Evolutionary conservation across 176 grass and related monocot genomes (phyloP).

Genomic region (Lolium rigidum): DNA sequence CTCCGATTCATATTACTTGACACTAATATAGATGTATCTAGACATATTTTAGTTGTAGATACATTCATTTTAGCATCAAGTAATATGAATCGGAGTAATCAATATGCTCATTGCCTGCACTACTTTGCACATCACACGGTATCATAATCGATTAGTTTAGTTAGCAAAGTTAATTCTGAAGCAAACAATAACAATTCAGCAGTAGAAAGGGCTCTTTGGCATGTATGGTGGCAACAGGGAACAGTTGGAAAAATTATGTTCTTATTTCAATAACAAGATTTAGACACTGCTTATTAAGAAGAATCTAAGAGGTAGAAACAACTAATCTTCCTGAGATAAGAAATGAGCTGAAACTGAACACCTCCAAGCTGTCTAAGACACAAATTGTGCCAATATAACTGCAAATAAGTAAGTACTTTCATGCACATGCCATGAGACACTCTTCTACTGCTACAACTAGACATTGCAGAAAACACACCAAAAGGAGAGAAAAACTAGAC

Average conservation of each 20-base stretch:
- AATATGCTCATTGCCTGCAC: too few species aligned
- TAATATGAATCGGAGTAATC: background rate
- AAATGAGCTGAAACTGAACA: background rate
- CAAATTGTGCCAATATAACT: background rate
- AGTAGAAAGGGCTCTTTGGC: too few species aligned
- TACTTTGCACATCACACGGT: too few species aligned
- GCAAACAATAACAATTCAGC: too few species aligned
- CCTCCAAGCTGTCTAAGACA: background rate
- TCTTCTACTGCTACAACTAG: background rate
- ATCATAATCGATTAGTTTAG: too few species aligned
- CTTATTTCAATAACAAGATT: background rate
- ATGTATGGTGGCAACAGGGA: background rate
- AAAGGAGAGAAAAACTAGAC: background rate
- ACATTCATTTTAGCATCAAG: too few species aligned
- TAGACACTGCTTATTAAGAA: background rate
- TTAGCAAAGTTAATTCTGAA: background rate
- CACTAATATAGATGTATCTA: too few species aligned
- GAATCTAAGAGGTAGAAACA: background rate
- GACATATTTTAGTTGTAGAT: too few species aligned
- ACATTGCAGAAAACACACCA: background rate
- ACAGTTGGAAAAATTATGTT: background rate
- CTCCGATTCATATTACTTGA: too few species aligned
- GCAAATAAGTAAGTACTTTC: background rate
- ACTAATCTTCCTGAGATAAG: background rate
- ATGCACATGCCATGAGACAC: conserved; percentile 10